These are phyloP conservation scores for Speleostelium caveatum DNA, from an alignment of 78 protist species.

Conservation along the genomic window DNA sequence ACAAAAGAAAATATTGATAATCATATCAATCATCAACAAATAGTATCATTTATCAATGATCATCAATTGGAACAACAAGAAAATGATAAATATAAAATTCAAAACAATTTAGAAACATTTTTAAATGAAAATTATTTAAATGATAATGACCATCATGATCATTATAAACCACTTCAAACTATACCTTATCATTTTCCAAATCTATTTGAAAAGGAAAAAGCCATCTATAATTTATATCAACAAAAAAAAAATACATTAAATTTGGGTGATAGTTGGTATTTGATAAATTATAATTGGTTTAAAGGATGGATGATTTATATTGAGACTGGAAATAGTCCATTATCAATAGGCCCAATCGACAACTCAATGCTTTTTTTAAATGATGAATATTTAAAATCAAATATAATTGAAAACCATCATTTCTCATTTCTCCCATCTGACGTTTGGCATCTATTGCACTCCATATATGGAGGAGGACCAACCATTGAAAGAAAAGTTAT, in stretches of 20 bases:
- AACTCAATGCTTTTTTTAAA: background rate
- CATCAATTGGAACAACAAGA: too few relatives aligned
- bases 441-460: background rate
- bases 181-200: background rate
- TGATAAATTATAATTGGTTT: slow-evolving; percentile 30
- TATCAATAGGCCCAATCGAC: slow-evolving; percentile 6
- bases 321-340: background rate
- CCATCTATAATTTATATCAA: background rate
- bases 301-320: background rate
- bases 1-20: background rate
- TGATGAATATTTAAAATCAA: background rate
- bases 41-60: too few relatives aligned
- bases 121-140: background rate
- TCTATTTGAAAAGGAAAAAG: background rate
- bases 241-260: background rate
- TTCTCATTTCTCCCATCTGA: slow-evolving; percentile 12
- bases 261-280: slow-evolving; percentile 37
- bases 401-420: background rate
- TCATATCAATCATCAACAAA: background rate
- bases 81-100: background rate
- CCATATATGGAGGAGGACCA: background rate
- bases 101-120: background rate
- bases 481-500: background rate
- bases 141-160: background rate
- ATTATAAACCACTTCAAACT: background rate